Evolutionary conservation across 805 yeast genomes (phyloP).

Genomic region (Kodamaea hsintzibuensis): DNA sequence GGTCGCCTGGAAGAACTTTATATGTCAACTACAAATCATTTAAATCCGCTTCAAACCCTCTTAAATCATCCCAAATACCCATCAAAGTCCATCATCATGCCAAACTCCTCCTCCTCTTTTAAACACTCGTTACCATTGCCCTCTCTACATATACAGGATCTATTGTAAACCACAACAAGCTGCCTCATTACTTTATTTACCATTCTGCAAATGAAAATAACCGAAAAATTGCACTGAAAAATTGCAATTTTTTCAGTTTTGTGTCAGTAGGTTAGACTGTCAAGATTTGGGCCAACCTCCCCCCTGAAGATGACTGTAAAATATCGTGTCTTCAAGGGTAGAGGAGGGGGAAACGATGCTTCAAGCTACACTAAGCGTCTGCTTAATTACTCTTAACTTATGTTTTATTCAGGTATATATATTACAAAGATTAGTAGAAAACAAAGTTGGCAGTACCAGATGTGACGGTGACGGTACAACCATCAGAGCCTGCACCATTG

Average conservation of each 20-base stretch:
- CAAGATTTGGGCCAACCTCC: too few relatives aligned
- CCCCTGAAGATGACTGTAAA: too few relatives aligned
- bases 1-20: neutral
- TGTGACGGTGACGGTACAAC: constrained; percentile 74
- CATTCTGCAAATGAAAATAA: neutral
- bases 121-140: neutral
- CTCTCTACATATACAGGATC: neutral
- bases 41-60: neutral
- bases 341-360: neutral
- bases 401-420: neutral
- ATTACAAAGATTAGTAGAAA: constrained; percentile 36
- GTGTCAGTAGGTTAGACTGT: too few relatives aligned
- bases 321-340: neutral
- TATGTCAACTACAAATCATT: neutral
- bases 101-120: neutral
- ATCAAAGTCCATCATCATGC: neutral
- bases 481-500: constrained; percentile 62
- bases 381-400: neutral
- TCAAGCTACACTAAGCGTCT: neutral
- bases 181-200: neutral
- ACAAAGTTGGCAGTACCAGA: constrained; percentile 64
- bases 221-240: constrained; percentile 8
- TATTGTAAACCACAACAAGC: neutral
- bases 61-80: neutral
- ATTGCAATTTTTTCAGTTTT: neutral